A percentile compares a stretch with the other conserved stretches of the same genome.
Evolutionary conservation across 1,284 basidiomycete species (phyloP).

Genomic region (Rhodotorula sp.): DNA sequence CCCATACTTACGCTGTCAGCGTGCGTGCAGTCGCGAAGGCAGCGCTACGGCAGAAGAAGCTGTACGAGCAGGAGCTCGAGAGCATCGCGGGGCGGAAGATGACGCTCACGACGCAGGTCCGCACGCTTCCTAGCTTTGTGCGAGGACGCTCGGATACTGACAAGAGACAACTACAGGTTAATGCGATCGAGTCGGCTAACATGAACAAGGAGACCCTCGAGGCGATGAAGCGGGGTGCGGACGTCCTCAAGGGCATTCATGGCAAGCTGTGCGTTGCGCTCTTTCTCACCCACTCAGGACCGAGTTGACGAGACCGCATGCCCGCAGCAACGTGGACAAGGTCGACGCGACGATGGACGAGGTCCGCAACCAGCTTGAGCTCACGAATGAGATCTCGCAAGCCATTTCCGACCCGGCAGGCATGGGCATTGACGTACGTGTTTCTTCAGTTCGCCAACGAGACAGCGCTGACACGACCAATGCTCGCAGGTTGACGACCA

Average conservation of each 20-base stretch:
- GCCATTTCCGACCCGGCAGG: slow-evolving; percentile 80
- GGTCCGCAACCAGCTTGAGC: slow-evolving; percentile 88
- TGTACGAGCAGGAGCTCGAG: slow-evolving; percentile 84
- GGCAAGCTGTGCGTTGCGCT: slow-evolving; percentile 72
- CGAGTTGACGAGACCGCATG: background rate
- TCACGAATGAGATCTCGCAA: slow-evolving; percentile 95
- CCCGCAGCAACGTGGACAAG: slow-evolving; percentile 76
- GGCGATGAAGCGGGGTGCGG: slow-evolving; percentile 95
- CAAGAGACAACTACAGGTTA: slow-evolving; percentile 58
- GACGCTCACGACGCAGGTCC: slow-evolving; percentile 88
- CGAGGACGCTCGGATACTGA: background rate
- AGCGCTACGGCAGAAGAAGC: slow-evolving; percentile 94
- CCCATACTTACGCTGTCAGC: slow-evolving; percentile 8
- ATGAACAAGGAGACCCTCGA: slow-evolving; percentile 97
- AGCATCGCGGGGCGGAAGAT: slow-evolving; percentile 81
- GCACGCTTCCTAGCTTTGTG: slow-evolving; percentile 10
- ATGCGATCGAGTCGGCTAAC: slow-evolving; percentile 96
- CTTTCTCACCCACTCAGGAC: too few relatives aligned
- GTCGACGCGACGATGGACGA: slow-evolving; percentile 90
- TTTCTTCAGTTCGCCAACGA: slow-evolving; percentile 8
- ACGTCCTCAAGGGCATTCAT: slow-evolving; percentile 89
- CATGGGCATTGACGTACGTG: slow-evolving; percentile 60
- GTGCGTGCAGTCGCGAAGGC: slow-evolving; percentile 68
- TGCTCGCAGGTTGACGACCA: slow-evolving; percentile 60
- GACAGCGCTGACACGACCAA: background rate